Conservation (phyloP, 2,329 filamentous ascomycete species). For the Fusarium annulatum region DNA sequence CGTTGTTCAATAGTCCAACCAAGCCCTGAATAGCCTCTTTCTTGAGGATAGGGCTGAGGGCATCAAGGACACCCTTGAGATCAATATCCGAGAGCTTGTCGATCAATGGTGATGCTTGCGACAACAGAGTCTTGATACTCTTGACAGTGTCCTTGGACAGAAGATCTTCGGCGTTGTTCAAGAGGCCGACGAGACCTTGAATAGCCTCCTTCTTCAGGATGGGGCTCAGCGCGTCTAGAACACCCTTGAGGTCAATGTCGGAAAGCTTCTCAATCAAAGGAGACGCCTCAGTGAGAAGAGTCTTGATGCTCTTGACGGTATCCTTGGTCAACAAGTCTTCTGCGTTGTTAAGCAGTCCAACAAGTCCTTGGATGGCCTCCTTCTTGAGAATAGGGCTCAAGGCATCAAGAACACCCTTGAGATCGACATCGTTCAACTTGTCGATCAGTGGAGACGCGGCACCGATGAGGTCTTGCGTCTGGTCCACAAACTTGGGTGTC, state of each 20-base stretch:
- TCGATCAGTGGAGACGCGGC: slow-evolving; percentile 19
- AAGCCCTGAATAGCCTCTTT: slow-evolving; percentile 46
- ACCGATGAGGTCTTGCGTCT: slow-evolving; percentile 33
- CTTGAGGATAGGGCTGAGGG: slow-evolving; percentile 40
- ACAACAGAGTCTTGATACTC: background rate
- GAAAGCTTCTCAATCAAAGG: slow-evolving; percentile 6
- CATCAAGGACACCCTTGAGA: slow-evolving; percentile 47
- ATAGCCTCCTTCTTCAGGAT: slow-evolving; percentile 19
- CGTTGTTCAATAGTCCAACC: slow-evolving; percentile 41
- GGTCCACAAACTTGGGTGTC: slow-evolving; percentile 37
- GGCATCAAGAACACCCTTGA: slow-evolving; percentile 16
- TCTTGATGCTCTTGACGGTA: slow-evolving; percentile 19
- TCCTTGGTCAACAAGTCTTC: slow-evolving; percentile 9
- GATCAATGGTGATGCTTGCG: slow-evolving; percentile 28
- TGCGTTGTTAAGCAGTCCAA: slow-evolving; percentile 2
- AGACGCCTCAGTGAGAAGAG: background rate
- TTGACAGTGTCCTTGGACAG: slow-evolving; percentile 10
- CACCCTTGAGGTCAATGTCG: slow-evolving; percentile 2
- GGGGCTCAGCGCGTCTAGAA: background rate
- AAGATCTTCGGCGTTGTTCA: slow-evolving; percentile 8
- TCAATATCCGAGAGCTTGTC: slow-evolving; percentile 48
- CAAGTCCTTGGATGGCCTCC: slow-evolving; percentile 11
- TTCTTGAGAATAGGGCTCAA: slow-evolving; percentile 15
- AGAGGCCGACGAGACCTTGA: background rate
- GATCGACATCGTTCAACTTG: slow-evolving; percentile 16